Base-by-base conservation (phyloP, 1,284 basidiomycete genomes). In the Calocybe gambosa region DNA sequence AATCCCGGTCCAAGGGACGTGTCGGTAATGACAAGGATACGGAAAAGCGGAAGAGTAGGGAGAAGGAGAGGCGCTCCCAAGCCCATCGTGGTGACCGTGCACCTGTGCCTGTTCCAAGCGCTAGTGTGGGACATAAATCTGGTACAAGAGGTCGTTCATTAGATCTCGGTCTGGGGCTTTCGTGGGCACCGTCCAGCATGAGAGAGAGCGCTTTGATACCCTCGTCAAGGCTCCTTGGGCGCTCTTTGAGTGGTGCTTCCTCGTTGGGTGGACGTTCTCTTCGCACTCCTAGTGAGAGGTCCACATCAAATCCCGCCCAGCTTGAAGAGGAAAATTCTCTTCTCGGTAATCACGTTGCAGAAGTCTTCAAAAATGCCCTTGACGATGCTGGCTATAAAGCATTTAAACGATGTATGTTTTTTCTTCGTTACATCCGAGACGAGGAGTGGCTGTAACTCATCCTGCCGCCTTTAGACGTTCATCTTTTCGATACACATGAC, bases 401-500 rank as follows among this genome's bases (percentile, higher is more conserved):
- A 45, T 87, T 88, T 65, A 85, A 82, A 63, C 77, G 70, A 58
- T 86, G 85, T 87, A 61, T 65, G 80, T 66, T 18, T 26, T 37
- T 6, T 43, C 45, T 51, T 44, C 23, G 38, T 39, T 50, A 45
- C 41, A 42, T 45, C 29, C 36, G n/a, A n/a, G n/a, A n/a, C n/a
- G n/a, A n/a, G n/a, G n/a, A n/a, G 20, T 37, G 20, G 3, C 12
- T 18, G 25, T 36, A 33, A 47, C 42, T 49, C 43, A 44, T 51
- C 33, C 42, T 44, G 16, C 28, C 21, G 35, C 34, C 46, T 45
- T 12, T 49, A 82, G 80, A 80, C 58, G 77, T 82, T 10, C 74
- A 75, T 57, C 77, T 79, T 46, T 88, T 84, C 58, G 85, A 88
- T 60, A 80, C 80, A 35, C 77, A 82, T 53, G 70, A 76, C 37